Conservation (phyloP, 139 green algal species). For the Spirogloea muscicola region DNA sequence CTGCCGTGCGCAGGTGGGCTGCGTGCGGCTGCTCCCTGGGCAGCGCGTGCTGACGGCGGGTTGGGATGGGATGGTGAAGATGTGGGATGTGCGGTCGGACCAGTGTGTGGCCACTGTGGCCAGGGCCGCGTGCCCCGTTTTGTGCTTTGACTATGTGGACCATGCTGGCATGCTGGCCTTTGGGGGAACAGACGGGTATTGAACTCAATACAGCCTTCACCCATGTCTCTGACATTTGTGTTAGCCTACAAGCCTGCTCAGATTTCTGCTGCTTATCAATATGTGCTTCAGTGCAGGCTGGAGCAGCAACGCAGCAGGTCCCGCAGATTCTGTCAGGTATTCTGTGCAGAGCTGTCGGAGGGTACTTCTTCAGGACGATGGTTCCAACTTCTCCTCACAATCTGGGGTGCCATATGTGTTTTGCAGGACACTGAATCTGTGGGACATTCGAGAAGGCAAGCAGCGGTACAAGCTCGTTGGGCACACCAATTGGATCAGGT, state of each 20-base stretch:
- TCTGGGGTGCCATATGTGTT: too few species aligned
- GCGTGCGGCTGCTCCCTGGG: constrained; percentile 17
- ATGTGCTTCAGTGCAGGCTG: too few species aligned
- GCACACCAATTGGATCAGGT: constrained; percentile 44
- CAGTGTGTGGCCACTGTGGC: not conserved
- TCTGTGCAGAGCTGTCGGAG: too few species aligned
- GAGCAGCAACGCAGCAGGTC: too few species aligned
- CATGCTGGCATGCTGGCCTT: not conserved
- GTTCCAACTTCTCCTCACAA: too few species aligned
- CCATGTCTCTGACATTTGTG: too few species aligned
- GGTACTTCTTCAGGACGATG: too few species aligned
- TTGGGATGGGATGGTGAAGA: constrained; percentile 15
- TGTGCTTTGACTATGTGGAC: constrained; percentile 25
- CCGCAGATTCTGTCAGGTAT: too few species aligned
- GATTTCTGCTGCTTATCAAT: too few species aligned
- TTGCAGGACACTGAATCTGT: constrained; percentile 25
- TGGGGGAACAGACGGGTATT: constrained; percentile 8
- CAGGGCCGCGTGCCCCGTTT: not conserved
- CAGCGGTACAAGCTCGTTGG: constrained; percentile 25
- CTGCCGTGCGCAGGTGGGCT: not conserved
- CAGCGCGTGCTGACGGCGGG: constrained; percentile 17
- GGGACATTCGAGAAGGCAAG: constrained; percentile 35
- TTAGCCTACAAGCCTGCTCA: too few species aligned
- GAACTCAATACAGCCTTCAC: too few species aligned
- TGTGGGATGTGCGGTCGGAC: constrained; percentile 27